A percentile compares a stretch with the other conserved stretches of the same genome.
Evolutionary conservation across 768 basidiomycete genomes (phyloP).

Genomic region (Astraeus odoratus): DNA sequence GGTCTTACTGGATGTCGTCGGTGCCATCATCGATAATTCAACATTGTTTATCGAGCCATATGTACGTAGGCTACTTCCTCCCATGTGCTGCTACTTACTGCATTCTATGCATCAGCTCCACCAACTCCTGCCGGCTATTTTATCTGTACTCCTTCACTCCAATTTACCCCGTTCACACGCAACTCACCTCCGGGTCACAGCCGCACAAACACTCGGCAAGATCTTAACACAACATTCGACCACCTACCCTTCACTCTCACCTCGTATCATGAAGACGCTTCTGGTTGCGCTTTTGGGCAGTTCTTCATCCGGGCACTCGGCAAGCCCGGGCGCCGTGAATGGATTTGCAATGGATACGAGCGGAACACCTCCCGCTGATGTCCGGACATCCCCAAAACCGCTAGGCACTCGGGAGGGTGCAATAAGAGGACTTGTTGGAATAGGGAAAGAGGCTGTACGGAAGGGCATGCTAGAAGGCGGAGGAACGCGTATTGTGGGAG

Average conservation of each 20-base stretch:
- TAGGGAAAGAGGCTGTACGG: constrained; percentile 78
- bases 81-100: background rate
- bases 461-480: constrained; percentile 80
- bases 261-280: constrained; percentile 91
- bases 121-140: constrained; percentile 88
- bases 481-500: constrained; percentile 68
- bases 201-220: constrained; percentile 79
- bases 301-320: constrained; percentile 4
- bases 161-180: constrained; percentile 69
- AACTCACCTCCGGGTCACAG: constrained; percentile 68
- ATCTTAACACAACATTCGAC: constrained; percentile 76
- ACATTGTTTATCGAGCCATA: constrained; percentile 95
- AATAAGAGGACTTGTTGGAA: constrained; percentile 76
- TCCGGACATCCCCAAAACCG: constrained; percentile 40
- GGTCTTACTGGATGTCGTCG: constrained; percentile 76
- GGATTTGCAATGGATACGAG: constrained; percentile 20
- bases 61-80: constrained; percentile 43
- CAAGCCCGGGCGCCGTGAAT: constrained; percentile 15
- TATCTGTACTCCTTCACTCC: constrained; percentile 87
- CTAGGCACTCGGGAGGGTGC: constrained; percentile 86
- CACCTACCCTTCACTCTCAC: constrained; percentile 83
- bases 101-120: constrained; percentile 57
- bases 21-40: constrained; percentile 78
- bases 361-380: constrained; percentile 34
- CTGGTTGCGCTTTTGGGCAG: constrained; percentile 67